Evolutionary conservation across 331 rosid species (phyloP), one percentile per base, ranked within the genome.

Genomic region (Quercus lobata): DNA sequence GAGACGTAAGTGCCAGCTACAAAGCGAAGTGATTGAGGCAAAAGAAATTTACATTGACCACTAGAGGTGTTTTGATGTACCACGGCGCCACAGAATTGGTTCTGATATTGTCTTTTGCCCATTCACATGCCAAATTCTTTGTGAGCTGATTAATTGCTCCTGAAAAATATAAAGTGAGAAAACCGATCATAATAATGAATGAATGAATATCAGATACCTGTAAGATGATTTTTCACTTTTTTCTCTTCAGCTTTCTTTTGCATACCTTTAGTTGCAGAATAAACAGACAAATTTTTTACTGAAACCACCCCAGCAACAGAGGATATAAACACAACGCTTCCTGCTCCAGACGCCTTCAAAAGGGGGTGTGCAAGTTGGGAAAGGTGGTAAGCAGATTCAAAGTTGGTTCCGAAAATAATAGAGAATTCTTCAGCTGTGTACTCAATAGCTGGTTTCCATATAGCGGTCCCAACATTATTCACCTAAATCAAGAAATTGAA

Each of bases 41-140:
- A 11, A 69, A 63, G 81, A 22, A 32, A 25, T 14, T 81, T 81
- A 86, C 89, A 71, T 75, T 34, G 66, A 81, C 83, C 6, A 78
- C 85, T 52, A 83, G 85, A 9, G 89, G 79, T 18, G 89, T 86
- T 71, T 85, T 75, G 53, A 81, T 78, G 21, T 46, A 76, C 87
- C 84, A 81, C n/a, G 89, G 89, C 14, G 66, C 87, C 62, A 86
- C 87, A 68, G 75, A 32, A 19, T 86, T 86, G 82, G 78, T 78
- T 69, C 89, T 78, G 60, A 86, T 86, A 81, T 83, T 81, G 77
- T 86, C 87, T 66, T 71, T 65, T 4, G 89, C 85, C 89, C 89
- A 83, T 76, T 86, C 89, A 72, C 89, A 83, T 27, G 89, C 87
- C 65, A 86, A 68, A 81, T 56, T 70, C 49, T 80, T 80, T 4